Evolutionary conservation across 2,329 filamentous ascomycete species (phyloP), one percentile per base, ranked within the genome.

Genomic region (Diaporthe nobilis): DNA sequence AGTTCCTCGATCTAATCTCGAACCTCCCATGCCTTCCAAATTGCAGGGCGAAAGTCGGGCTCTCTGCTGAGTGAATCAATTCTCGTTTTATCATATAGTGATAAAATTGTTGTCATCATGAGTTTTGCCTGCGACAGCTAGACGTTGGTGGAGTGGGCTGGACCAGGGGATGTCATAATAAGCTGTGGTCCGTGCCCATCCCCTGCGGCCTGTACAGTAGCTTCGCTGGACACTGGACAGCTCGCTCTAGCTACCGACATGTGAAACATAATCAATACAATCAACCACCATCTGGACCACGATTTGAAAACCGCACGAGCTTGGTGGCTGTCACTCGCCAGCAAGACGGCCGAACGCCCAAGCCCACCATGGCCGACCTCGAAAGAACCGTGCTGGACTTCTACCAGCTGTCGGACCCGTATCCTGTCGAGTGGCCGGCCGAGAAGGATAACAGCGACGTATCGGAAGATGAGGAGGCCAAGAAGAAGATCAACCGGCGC

Each of bases 371-470:
- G 93, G 90, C 92, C 78, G 94, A 97, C 81, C 90, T 92, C 80
- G 93, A 97, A 81, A 89, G 92, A 77, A 92, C 90, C 61, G 91
- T 98, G 73, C 91, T 97, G 80, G 95, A 95, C 80, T 95, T 98
- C 86, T 98, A 98, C 87, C 94, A 95, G 83, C 90, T 98, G 67
- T 90, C 93, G 57, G 94, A 90, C 20, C 88, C 94, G 28, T 96
- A 92, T 83, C 96, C 96, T 2, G 90, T 91, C 49, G 92, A 94
- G 88, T 98, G 96, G 96, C 96, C 96, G 0, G 88, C 92, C 67
- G 94, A 97, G 80, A 93, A 95, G 83, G 93, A 96, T 82, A 90
- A 92, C 74, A 92, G 90, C 81, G 92, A 94, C 83, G 90, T 87
- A 63, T 93, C 90, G 28, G 93, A 92, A 63, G 91, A 90, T 67